Evolutionary conservation across 495 filamentous ascomycete genomes (phyloP).

Genomic region (Hypoxylon fragiforme): DNA sequence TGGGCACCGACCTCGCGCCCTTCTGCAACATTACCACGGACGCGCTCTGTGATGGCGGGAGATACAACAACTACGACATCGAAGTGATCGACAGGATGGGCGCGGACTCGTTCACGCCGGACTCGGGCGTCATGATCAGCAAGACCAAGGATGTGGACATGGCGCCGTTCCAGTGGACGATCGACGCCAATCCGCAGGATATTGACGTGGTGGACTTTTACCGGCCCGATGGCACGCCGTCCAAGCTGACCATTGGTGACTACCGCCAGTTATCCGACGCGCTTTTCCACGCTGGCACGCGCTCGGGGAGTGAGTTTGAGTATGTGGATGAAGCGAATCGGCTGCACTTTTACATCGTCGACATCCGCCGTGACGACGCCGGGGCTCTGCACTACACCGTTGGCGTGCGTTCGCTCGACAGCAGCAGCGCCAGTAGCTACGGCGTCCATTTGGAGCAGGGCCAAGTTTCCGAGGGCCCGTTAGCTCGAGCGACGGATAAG

Average conservation of each 20-base stretch:
- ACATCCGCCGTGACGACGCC: constrained; percentile 37
- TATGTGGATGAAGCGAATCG: constrained; percentile 42
- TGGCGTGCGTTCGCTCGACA: constrained; percentile 40
- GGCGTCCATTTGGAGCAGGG: constrained; percentile 36
- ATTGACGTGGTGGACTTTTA: constrained; percentile 40
- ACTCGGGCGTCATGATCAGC: constrained; percentile 49
- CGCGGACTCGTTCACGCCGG: constrained; percentile 45
- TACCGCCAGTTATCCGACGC: constrained; percentile 49
- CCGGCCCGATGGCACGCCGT: constrained; percentile 36
- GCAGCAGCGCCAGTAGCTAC: constrained; percentile 36
- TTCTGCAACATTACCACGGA: constrained; percentile 41
- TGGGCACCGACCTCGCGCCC: constrained; percentile 41
- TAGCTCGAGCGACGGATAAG: constrained; percentile 18
- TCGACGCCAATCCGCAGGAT: constrained; percentile 49
- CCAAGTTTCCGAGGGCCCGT: constrained; percentile 14
- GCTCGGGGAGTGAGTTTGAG: constrained; percentile 45
- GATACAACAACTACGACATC: constrained; percentile 45
- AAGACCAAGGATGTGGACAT: constrained; percentile 41
- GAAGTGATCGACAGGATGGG: constrained; percentile 51
- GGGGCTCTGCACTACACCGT: constrained; percentile 45
- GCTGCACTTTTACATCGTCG: constrained; percentile 45
- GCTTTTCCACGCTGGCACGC: constrained; percentile 48
- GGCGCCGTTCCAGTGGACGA: constrained; percentile 48
- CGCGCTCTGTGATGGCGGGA: constrained; percentile 45
- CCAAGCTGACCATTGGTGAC: constrained; percentile 41